Evolutionary conservation across 1,284 basidiomycete species (phyloP).

Genomic region (Wolfiporia cocos): DNA sequence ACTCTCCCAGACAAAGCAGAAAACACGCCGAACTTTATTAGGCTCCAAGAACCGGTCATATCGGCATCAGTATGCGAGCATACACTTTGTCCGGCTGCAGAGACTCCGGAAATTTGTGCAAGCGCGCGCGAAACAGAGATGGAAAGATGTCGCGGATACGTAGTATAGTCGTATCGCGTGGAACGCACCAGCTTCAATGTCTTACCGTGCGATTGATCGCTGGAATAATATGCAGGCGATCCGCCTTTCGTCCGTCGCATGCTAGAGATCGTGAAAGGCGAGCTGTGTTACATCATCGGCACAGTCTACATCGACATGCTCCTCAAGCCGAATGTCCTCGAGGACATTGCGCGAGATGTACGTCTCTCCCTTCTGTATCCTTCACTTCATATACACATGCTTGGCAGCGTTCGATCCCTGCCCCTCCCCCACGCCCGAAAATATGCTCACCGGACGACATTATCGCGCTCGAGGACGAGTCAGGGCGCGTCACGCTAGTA

Average conservation of each 20-base stretch:
- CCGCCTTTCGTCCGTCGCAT: conserved; percentile 80
- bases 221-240: conserved; percentile 48
- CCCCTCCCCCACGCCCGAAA: conserved; percentile 71
- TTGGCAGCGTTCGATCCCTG: conserved; percentile 82
- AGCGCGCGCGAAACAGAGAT: conserved; percentile 55
- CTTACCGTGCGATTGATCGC: no score
- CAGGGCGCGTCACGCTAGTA: conserved; percentile 84
- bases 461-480: conserved; percentile 93
- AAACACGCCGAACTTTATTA: conserved; percentile 54
- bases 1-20: conserved; percentile 20
- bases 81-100: conserved; percentile 80
- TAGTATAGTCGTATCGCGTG: no score
- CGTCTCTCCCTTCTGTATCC: conserved; percentile 20
- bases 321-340: conserved; percentile 94
- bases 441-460: conserved; percentile 76
- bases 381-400: not conserved
- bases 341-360: conserved; percentile 92
- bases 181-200: no score
- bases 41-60: conserved; percentile 54
- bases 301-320: conserved; percentile 99
- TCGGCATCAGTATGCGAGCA: conserved; percentile 89
- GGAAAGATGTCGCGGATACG: conserved; percentile 62
- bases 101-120: conserved; percentile 60
- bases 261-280: conserved; percentile 81
- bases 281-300: conserved; percentile 88